A percentile compares a stretch with the other conserved stretches of the same genome.
phyloP scores from a whole-genome alignment of 306 rosid genomes.

The Glycyrrhiza uralensis region DNA sequence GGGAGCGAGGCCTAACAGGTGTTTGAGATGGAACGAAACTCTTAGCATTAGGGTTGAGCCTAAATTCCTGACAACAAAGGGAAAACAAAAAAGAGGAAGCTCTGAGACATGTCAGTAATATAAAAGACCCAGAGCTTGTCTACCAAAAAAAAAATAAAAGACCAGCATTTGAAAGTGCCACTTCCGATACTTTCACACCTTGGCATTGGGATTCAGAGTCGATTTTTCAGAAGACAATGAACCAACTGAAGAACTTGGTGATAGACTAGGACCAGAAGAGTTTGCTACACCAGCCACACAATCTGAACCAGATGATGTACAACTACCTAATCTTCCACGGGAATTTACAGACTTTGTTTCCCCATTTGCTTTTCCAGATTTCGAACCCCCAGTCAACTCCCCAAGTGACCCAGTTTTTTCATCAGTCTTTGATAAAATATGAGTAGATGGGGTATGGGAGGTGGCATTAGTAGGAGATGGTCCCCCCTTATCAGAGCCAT shows the following conservation, averaged over 20 bases:
- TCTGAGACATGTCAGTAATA: slow-evolving; percentile 11
- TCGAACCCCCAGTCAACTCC: slow-evolving; percentile 39
- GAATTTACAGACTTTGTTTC: slow-evolving; percentile 45
- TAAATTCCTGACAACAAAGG: slow-evolving; percentile 64
- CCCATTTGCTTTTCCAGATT: slow-evolving; percentile 43
- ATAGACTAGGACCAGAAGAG: slow-evolving; percentile 59
- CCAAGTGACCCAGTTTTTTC: slow-evolving; percentile 43
- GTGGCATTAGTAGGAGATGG: slow-evolving; percentile 33
- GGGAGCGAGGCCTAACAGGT: slow-evolving; percentile 83
- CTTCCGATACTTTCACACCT: slow-evolving; percentile 48
- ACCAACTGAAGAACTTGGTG: slow-evolving; percentile 88
- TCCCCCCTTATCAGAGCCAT: slow-evolving; percentile 45
- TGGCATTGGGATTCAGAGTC: slow-evolving; percentile 78
- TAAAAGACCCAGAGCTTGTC: neutral
- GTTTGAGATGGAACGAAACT: slow-evolving; percentile 72
- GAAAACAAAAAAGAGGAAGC: neutral
- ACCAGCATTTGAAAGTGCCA: neutral
- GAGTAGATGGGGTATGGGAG: slow-evolving; percentile 41
- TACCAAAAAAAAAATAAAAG: neutral
- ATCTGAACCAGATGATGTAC: slow-evolving; percentile 59
- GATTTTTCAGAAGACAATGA: slow-evolving; percentile 82
- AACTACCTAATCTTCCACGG: slow-evolving; percentile 62
- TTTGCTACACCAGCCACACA: slow-evolving; percentile 38
- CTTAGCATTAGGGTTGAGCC: slow-evolving; percentile 92
- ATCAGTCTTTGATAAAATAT: slow-evolving; percentile 37